Conservation (phyloP, 306 rosid species). For the Quillaja saponaria region DNA sequence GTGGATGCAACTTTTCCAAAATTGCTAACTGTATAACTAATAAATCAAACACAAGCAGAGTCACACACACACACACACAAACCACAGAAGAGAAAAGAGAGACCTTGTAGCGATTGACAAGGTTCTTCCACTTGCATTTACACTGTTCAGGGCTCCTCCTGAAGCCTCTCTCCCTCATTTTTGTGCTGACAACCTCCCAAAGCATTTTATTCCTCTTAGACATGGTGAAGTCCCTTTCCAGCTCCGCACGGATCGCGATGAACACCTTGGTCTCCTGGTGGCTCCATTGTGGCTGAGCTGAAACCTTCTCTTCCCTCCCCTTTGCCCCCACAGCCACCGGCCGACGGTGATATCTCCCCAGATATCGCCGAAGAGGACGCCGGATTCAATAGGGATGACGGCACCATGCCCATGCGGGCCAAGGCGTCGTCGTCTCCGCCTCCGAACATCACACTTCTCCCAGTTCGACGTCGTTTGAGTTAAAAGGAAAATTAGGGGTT, state of each 20-base stretch:
- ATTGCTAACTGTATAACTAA: background rate
- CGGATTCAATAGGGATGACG: constrained; percentile 37
- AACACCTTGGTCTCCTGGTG: constrained; percentile 78
- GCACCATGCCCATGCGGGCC: constrained; percentile 40
- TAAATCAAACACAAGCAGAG: background rate
- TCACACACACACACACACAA: background rate
- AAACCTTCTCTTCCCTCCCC: constrained; percentile 38
- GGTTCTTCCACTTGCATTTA: constrained; percentile 97
- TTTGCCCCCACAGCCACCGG: background rate
- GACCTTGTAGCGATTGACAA: constrained; percentile 91
- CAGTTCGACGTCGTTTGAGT: constrained; percentile 22
- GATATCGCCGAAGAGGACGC: constrained; percentile 39
- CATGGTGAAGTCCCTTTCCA: constrained; percentile 62
- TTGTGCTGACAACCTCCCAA: constrained; percentile 80
- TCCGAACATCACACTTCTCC: constrained; percentile 33
- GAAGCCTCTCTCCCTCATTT: constrained; percentile 68
- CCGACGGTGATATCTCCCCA: constrained; percentile 38
- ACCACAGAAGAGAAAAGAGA: background rate
- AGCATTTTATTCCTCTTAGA: constrained; percentile 67
- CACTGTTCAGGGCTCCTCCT: constrained; percentile 84
- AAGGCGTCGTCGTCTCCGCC: constrained; percentile 43
- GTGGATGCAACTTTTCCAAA: background rate
- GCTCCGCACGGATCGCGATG: constrained; percentile 73
- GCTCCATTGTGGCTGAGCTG: constrained; percentile 78
- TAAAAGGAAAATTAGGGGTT: constrained; percentile 1